Conservation (phyloP, 1,284 basidiomycete genomes). For the Calocybe gambosa region DNA sequence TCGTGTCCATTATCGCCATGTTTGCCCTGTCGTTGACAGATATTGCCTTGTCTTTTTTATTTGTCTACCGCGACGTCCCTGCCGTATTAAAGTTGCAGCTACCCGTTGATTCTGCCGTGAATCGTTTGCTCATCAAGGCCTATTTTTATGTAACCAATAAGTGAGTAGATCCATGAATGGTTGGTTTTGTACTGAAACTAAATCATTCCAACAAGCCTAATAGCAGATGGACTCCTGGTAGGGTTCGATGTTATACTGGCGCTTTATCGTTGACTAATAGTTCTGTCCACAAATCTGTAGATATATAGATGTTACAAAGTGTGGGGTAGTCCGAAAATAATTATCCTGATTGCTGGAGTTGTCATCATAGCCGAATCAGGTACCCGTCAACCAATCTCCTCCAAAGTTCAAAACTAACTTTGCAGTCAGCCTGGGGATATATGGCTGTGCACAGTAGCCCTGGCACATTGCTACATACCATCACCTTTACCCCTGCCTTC, state of each 20-base stretch:
- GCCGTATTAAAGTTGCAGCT: slow-evolving; percentile 9
- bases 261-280: neutral
- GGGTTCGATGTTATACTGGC: neutral
- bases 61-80: slow-evolving; percentile 17
- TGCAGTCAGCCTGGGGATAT: too few species aligned
- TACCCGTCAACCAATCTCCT: slow-evolving; percentile 4
- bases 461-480: too few species aligned
- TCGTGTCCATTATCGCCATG: slow-evolving; percentile 18
- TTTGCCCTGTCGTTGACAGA: slow-evolving; percentile 22
- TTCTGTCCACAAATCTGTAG: slow-evolving; percentile 7
- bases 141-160: slow-evolving; percentile 22
- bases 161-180: slow-evolving; percentile 10
- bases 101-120: neutral
- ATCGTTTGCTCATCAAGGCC: slow-evolving; percentile 13
- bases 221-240: slow-evolving; percentile 21
- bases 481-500: slow-evolving; percentile 16
- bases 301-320: slow-evolving; percentile 23
- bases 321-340: slow-evolving; percentile 18
- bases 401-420: too few species aligned
- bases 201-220: slow-evolving; percentile 11
- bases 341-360: slow-evolving; percentile 15
- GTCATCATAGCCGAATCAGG: slow-evolving; percentile 20
- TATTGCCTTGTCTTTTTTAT: slow-evolving; percentile 19
- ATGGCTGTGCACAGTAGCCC: too few species aligned
- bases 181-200: neutral